Conservation (phyloP, 192 early-diverging fungal genomes). For the Coemansia sp. region DNA sequence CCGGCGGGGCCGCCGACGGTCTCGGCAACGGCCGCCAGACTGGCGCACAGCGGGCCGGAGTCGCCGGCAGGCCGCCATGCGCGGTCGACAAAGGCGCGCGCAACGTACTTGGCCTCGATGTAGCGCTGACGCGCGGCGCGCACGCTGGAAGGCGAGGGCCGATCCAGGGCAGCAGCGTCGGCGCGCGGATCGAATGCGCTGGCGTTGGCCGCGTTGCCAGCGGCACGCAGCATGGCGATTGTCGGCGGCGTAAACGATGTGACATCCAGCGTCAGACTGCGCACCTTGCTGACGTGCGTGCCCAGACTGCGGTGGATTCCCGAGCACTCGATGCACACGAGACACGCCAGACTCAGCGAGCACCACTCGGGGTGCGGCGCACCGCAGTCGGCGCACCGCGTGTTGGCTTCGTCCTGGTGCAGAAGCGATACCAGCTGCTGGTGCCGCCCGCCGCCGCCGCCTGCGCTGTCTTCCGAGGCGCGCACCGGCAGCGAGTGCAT, state of each 20-base stretch:
- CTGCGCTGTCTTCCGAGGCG: conserved; percentile 12
- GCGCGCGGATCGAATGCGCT: conserved; percentile 16
- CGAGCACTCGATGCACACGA: conserved; percentile 88
- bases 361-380: conserved; percentile 79
- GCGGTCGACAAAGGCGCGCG: conserved; percentile 39
- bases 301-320: conserved; percentile 91
- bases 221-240: conserved; percentile 35
- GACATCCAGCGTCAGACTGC: conserved; percentile 78
- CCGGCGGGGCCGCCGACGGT: background rate
- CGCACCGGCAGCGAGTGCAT: background rate
- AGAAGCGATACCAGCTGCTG: conserved; percentile 24
- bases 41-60: conserved; percentile 2
- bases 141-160: conserved; percentile 44
- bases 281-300: conserved; percentile 85
- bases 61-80: conserved; percentile 32
- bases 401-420: conserved; percentile 30
- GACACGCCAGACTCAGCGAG: conserved; percentile 76
- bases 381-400: conserved; percentile 61
- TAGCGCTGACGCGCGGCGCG: conserved; percentile 59
- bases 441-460: conserved; percentile 4
- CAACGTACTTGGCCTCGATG: conserved; percentile 75
- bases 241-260: conserved; percentile 50
- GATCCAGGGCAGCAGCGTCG: background rate
- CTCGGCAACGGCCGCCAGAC: background rate
- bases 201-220: conserved; percentile 38